Evolutionary conservation across 208 protist species (phyloP).

Genomic region (Blastocrithidia nonstop): DNA sequence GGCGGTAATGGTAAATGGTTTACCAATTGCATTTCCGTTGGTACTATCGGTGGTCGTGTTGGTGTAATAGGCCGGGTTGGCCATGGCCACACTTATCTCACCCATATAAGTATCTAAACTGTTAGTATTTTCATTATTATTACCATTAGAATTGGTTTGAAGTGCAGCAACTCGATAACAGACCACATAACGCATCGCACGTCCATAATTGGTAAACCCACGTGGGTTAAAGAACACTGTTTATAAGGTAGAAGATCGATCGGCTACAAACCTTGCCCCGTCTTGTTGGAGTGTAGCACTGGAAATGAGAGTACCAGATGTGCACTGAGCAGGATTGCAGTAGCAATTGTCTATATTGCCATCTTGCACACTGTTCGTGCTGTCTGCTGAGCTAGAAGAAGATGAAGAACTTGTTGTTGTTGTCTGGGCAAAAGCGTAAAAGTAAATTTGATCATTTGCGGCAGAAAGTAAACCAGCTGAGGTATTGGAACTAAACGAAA

Average conservation of each 20-base stretch:
- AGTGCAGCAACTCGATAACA: conserved; percentile 42
- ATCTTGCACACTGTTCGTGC: too few species aligned
- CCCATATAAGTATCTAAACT: conserved; percentile 47
- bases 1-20: conserved; percentile 37
- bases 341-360: too few species aligned
- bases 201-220: conserved; percentile 73
- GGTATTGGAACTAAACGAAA: too few species aligned
- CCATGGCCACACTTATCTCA: conserved; percentile 30
- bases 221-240: conserved; percentile 10
- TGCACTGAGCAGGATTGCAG: conserved; percentile 49
- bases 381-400: too few species aligned
- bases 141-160: neutral
- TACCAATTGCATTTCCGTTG: conserved; percentile 25
- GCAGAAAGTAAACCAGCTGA: too few species aligned
- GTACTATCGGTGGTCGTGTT: conserved; percentile 15
- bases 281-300: neutral
- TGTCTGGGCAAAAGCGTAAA: too few species aligned
- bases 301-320: conserved; percentile 9
- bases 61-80: conserved; percentile 81
- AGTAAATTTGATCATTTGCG: too few species aligned
- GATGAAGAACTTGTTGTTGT: too few species aligned
- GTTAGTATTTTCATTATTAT: neutral
- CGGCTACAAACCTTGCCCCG: neutral
- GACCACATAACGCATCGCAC: conserved; percentile 45
- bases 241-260: conserved; percentile 4